A percentile compares a stretch with the other conserved stretches of the same genome.
phyloP scores from a whole-genome alignment of 768 basidiomycete genomes.

The Leccinum subtestaceum region DNA sequence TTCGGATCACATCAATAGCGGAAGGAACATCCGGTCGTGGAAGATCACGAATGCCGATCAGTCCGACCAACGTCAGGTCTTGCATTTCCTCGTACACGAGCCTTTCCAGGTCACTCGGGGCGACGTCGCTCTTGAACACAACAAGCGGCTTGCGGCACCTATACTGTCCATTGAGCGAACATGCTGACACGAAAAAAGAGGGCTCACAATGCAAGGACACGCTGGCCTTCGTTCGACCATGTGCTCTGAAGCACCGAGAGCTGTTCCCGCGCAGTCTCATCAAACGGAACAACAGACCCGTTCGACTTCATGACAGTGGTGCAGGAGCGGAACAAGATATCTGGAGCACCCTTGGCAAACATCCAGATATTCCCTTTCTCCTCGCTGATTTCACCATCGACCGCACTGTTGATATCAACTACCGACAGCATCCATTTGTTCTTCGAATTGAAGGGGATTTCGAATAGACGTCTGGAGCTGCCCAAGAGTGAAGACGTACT shows the following conservation, averaged over 20 bases:
- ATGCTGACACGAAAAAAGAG: neutral
- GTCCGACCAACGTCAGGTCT: conserved; percentile 46
- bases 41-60: conserved; percentile 57
- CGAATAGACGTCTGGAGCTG: conserved; percentile 22
- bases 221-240: conserved; percentile 50
- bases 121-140: conserved; percentile 18
- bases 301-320: conserved; percentile 31
- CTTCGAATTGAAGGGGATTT: conserved; percentile 46
- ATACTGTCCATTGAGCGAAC: neutral
- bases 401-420: conserved; percentile 9
- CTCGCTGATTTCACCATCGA: neutral
- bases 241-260: conserved; percentile 34
- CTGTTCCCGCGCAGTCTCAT: conserved; percentile 17
- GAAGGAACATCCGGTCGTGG: conserved; percentile 49
- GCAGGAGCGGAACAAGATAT: conserved; percentile 45
- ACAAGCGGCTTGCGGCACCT: conserved; percentile 32
- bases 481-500: conserved; percentile 18
- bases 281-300: conserved; percentile 34
- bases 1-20: conserved; percentile 45
- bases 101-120: conserved; percentile 34
- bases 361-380: conserved; percentile 30
- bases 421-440: conserved; percentile 58
- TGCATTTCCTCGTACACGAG: conserved; percentile 37
- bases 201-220: conserved; percentile 47
- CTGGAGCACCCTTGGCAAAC: conserved; percentile 58